Percentiles rank a stretch among this genome's conserved stretches.
phyloP scores from a whole-genome alignment of 345 rosid genomes.

The Populus nigra region DNA sequence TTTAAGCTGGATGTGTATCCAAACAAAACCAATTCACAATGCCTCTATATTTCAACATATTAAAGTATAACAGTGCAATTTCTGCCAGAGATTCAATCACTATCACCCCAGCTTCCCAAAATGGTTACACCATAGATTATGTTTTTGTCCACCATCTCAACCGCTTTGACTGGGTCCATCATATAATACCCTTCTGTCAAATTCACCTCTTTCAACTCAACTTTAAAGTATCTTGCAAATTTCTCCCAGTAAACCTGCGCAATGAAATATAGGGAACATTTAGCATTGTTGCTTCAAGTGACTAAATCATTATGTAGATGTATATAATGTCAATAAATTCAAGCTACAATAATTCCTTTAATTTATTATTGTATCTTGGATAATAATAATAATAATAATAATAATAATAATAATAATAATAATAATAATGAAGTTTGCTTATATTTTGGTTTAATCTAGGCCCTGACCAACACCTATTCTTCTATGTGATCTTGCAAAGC shows the following conservation, averaged over 20 bases:
- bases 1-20: no score
- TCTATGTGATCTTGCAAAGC: background rate
- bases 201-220: conserved; percentile 18
- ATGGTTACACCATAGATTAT: conserved; percentile 10
- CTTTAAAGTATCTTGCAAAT: conserved; percentile 17
- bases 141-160: conserved; percentile 17
- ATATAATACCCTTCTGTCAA: conserved; percentile 2
- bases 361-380: no score
- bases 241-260: conserved; percentile 16
- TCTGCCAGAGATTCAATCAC: no score
- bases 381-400: no score
- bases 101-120: background rate
- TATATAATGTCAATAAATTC: no score
- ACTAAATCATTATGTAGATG: no score
- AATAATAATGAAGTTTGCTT: no score
- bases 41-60: no score
- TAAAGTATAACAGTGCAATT: no score
- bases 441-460: no score
- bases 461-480: background rate
- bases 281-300: background rate
- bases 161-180: conserved; percentile 12
- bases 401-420: no score
- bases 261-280: background rate
- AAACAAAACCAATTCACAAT: no score
- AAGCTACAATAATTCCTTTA: background rate